Conservation (phyloP, 345 rosid genomes). For the Salix brachista region DNA sequence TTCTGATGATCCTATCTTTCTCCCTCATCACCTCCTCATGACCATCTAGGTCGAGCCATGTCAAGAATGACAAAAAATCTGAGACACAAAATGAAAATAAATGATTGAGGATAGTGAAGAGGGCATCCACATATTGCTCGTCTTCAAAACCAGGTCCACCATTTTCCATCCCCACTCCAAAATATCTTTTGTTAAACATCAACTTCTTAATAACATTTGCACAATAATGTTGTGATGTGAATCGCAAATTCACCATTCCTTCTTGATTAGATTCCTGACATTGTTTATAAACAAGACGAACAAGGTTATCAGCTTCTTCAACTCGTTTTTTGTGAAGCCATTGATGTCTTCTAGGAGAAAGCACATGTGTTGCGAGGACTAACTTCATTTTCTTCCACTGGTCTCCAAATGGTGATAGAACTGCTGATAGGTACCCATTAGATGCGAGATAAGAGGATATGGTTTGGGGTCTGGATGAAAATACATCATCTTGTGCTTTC, state of each 20-base stretch:
- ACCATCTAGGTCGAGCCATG: slow-evolving; percentile 48
- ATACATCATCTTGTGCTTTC: not conserved
- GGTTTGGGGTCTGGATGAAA: not conserved
- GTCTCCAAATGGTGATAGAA: slow-evolving; percentile 28
- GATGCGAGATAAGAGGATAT: not conserved
- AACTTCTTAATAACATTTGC: slow-evolving; percentile 44
- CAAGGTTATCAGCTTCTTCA: slow-evolving; percentile 41
- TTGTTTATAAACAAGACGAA: slow-evolving; percentile 3
- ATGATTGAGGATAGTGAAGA: slow-evolving; percentile 34
- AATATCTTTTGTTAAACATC: slow-evolving; percentile 37
- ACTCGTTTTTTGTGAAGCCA: slow-evolving; percentile 38
- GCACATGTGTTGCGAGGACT: slow-evolving; percentile 29
- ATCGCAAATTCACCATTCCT: slow-evolving; percentile 23
- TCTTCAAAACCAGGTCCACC: slow-evolving; percentile 48
- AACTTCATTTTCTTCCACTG: slow-evolving; percentile 53
- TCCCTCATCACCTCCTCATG: slow-evolving; percentile 38
- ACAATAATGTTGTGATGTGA: slow-evolving; percentile 31
- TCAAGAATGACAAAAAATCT: slow-evolving; percentile 44
- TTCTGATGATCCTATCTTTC: slow-evolving; percentile 21
- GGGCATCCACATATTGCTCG: slow-evolving; percentile 39
- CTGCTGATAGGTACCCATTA: slow-evolving; percentile 7
- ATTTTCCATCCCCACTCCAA: slow-evolving; percentile 30
- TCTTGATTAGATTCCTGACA: not conserved
- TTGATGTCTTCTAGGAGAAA: slow-evolving; percentile 34
- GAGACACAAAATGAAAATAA: slow-evolving; percentile 42